Evolutionary conservation across 2,329 filamentous ascomycete genomes (phyloP).

Genomic region (Colletotrichum coccodes): DNA sequence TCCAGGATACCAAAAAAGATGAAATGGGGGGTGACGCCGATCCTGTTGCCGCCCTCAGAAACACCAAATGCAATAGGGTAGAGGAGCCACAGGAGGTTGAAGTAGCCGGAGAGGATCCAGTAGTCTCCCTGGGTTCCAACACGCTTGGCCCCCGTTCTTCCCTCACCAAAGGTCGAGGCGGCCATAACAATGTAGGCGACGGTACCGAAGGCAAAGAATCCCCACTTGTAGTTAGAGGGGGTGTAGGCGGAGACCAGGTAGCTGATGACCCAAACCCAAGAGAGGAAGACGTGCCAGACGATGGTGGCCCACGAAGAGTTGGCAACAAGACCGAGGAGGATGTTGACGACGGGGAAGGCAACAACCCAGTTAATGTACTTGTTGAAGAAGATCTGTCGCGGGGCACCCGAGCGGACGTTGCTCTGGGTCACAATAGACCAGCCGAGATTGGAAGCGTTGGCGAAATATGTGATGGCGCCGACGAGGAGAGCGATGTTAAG

Average conservation of each 20-base stretch:
- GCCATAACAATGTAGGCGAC: constrained; percentile 58
- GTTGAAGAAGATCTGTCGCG: constrained; percentile 64
- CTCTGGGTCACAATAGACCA: constrained; percentile 51
- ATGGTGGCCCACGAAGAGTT: constrained; percentile 68
- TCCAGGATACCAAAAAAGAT: constrained; percentile 67
- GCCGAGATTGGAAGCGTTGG: constrained; percentile 62
- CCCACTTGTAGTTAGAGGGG: constrained; percentile 64
- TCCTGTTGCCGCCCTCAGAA: constrained; percentile 61
- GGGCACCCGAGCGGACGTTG: constrained; percentile 41
- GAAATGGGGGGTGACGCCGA: constrained; percentile 55
- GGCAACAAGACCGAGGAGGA: constrained; percentile 60
- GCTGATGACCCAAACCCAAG: constrained; percentile 62
- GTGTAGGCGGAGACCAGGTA: constrained; percentile 62
- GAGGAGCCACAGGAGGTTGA: constrained; percentile 62
- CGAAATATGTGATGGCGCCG: constrained; percentile 61
- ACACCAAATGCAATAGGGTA: constrained; percentile 66
- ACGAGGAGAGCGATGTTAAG: constrained; percentile 60
- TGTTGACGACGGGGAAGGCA: constrained; percentile 54
- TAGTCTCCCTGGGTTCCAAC: constrained; percentile 57
- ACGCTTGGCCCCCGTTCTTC: constrained; percentile 49
- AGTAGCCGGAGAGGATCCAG: constrained; percentile 54
- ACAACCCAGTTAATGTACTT: constrained; percentile 67
- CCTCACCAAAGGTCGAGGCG: constrained; percentile 52
- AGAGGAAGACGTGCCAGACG: constrained; percentile 57
- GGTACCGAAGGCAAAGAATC: constrained; percentile 64